phyloP scores from a whole-genome alignment of 345 rosid species.

The Populus tremula region DNA sequence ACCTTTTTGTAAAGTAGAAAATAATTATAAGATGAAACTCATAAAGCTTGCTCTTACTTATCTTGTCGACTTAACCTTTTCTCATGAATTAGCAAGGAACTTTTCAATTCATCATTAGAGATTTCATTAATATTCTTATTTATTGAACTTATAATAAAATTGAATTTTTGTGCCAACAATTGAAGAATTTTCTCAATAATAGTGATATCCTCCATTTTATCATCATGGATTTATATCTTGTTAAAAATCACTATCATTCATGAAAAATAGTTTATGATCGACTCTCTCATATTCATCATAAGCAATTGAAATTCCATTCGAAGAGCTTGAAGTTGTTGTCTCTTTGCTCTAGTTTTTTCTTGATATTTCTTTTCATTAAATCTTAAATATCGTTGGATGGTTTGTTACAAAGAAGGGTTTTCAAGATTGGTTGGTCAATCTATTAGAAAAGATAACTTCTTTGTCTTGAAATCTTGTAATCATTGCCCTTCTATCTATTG shows the following conservation, averaged over 20 bases:
- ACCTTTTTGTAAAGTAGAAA: too few species aligned
- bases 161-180: background rate
- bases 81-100: background rate
- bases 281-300: background rate
- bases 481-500: too few species aligned
- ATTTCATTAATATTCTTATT: too few species aligned
- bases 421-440: background rate
- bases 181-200: background rate
- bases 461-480: too few species aligned
- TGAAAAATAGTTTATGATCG: background rate
- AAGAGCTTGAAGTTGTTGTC: background rate
- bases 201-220: background rate
- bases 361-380: background rate
- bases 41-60: background rate
- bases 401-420: background rate
- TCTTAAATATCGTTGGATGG: background rate
- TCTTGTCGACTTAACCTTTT: background rate
- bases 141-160: too few species aligned
- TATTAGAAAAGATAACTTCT: background rate
- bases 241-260: background rate
- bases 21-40: background rate
- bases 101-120: background rate
- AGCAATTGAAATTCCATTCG: background rate
- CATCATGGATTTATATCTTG: background rate
- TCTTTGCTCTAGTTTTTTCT: background rate